Base-by-base conservation (phyloP, 2,329 filamentous ascomycete genomes). In the Alternaria sp. region DNA sequence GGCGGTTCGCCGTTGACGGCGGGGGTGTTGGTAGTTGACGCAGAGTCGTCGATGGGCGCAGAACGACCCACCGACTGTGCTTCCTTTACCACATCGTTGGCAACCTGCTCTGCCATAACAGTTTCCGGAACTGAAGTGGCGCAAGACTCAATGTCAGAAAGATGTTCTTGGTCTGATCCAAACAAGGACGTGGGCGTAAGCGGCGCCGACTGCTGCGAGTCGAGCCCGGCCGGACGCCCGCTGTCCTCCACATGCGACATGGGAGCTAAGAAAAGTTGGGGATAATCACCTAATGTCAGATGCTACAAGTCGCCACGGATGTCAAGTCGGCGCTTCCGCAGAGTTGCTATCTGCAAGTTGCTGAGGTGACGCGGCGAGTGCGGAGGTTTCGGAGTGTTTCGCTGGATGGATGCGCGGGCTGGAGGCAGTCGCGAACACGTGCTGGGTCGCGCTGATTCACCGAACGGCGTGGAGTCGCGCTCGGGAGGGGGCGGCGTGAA, bases 101-200 rank as follows among this genome's bases (percentile, higher is more conserved):
- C 84, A 79, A 82, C 86, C 86, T 88, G 86, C 87, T 89, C 88
- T 89, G 88, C 88, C 88, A 90, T 90, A 89, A 90, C 88, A 90
- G 87, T 83, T 80, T 83, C 81, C 80, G 83, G 80, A 80, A 80
- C 84, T 86, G 81, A 69, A 19, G 74, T 69, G 70, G 72, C 65
- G 68, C 68, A 71, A 69, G 64, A 65, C 56, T 54, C 65, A 62
- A 52, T 69, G 78, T 80, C 72, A 81, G 78, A 80, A 69, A 36
- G 57, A 36, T 68, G 67, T 62, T 76, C 61, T 52, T 68, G 65
- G 56, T 76, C 75, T 72, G 70, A 69, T 71, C 72, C 62, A 61
- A 44, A 49, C 54, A 60, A 59, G 26, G 60, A 54, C 32, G 60
- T 25, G 43, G 68, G 61, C 54, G 65, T 59, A 57, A 47, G 57